Evolutionary conservation across 148 eudicot genomes (phyloP), one percentile per base, ranked within the genome.

Genomic region (Chenopodium suecicum): DNA sequence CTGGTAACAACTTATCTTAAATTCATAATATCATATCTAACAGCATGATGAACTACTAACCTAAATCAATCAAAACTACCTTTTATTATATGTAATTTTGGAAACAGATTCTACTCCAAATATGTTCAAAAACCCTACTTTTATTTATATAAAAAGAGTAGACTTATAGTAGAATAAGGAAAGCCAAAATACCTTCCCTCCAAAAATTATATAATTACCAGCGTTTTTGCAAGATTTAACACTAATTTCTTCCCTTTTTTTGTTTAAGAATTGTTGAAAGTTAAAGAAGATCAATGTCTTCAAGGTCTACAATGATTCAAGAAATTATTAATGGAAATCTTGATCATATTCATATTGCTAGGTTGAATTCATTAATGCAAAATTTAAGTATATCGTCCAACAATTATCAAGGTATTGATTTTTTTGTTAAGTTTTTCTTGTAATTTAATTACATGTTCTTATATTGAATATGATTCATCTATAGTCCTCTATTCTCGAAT

Each of bases 321-420:
- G 60, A 16, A 48, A 11, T 11, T 54, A 3, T 54, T 54, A 12
- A 54, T 54, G 60, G 60, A 17, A 12, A 11, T 54, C 5, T 12
- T 62, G 25, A 62, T 62, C 5, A 22, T n/a, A 5, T 71, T 62
- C 5, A 22, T n/a, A 5, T 71, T 62, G 47, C 12, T 14, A 16
- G 47, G 32, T 64, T 34, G 2, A 16, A 11, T 81, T 74, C 56
- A 44, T 64, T 19, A 2, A 29, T 81, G 77, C 27, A 74, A n/a
- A 74, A 74, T 65, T 81, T 81, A 74, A 25, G 50, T 32, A 64
- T 74, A 20, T 27, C 16, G n/a, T 20, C 9, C 67, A 14, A 79
- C 20, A 69, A 80, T 7, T 52, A 65, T 6, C 37, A 74, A 72
- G 81, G 81, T 71, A 72, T 71, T 31, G 1, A 25, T 78, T 7